Base-by-base conservation (phyloP, 192 early-diverging fungal species). In the Coemansia nantahalensis region DNA sequence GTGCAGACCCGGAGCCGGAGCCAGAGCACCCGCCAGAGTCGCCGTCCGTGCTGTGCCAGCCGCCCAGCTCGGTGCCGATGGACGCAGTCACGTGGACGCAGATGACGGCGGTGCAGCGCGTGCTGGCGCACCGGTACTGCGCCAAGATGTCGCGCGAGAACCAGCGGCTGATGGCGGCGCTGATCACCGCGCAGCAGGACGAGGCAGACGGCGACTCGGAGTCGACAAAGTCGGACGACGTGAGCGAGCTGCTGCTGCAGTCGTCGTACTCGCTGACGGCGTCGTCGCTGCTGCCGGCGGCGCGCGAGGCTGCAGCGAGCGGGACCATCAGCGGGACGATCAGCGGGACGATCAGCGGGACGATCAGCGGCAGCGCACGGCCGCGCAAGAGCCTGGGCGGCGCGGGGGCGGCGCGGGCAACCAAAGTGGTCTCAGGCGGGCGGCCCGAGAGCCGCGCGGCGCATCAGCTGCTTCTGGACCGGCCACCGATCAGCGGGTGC, bases 191-290 rank as follows among this genome's bases (percentile, higher is more conserved):
- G 38, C 47, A 50, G 22, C 48, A 41, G 8, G 39, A 49, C 13
- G 17, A 53, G 6, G 40, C 31, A 5, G 51, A 31, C 23, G 44
- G 18, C n/a, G n/a, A n/a, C n/a, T n/a, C n/a, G n/a, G n/a, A n/a
- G n/a, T n/a, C n/a, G n/a, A n/a, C n/a, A n/a, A n/a, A n/a, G n/a
- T n/a, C n/a, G n/a, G n/a, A n/a, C n/a, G n/a, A n/a, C 5, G 9
- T 4, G 4, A 43, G 38, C 18, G 40, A 49, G 26, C 10, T 45
- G 36, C 21, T 60, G 41, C 40, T 60, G 7, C 49, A 52, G 44
- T 60, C 58, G n/a, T 40, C 43, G 26, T 60, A 60, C 35, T 60
- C 58, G 43, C 58, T 60, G 8, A 52, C 58, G 2, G 48, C 48
- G 1, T 24, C 46, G 2, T 60, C 58, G 28, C 26, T 60, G 31